These are phyloP conservation scores for Torulaspora microellipsoides DNA, from an alignment of 805 yeast species.

Conservation along the genomic window DNA sequence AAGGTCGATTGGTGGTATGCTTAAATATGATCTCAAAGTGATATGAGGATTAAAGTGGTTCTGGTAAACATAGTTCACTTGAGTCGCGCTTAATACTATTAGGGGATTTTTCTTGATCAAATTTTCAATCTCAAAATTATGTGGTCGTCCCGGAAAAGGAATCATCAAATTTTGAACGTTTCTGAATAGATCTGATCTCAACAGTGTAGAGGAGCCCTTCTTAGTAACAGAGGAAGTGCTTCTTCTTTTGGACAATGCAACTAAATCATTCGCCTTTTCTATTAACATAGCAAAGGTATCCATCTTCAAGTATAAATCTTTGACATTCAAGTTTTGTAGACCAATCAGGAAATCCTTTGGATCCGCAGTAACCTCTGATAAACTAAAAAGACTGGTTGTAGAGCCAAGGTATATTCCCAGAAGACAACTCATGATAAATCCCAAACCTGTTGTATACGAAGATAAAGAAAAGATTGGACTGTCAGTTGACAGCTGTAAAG, in stretches of 20 bases:
- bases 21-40: conserved; percentile 72
- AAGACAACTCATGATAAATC: conserved; percentile 79
- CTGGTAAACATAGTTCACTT: conserved; percentile 72
- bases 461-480: conserved; percentile 82
- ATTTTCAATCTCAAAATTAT: conserved; percentile 50
- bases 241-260: conserved; percentile 11
- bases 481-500: conserved; percentile 72
- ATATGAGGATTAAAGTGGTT: conserved; percentile 80
- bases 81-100: conserved; percentile 59
- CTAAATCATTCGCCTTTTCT: conserved; percentile 51
- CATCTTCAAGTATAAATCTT: conserved; percentile 78
- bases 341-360: conserved; percentile 69
- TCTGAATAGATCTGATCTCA: conserved; percentile 39
- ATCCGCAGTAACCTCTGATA: conserved; percentile 68
- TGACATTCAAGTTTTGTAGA: conserved; percentile 70
- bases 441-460: conserved; percentile 77
- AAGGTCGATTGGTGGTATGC: conserved; percentile 81
- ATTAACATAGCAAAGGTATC: conserved; percentile 79
- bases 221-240: conserved; percentile 1
- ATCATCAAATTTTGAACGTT: conserved; percentile 79
- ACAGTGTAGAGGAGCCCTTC: conserved; percentile 13
- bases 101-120: conserved; percentile 59
- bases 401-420: conserved; percentile 86
- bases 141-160: conserved; percentile 71
- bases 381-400: conserved; percentile 74